These are phyloP conservation scores for Sphaceloma murrayae DNA, from an alignment of 2,329 filamentous ascomycete genomes.

Conservation along the genomic window DNA sequence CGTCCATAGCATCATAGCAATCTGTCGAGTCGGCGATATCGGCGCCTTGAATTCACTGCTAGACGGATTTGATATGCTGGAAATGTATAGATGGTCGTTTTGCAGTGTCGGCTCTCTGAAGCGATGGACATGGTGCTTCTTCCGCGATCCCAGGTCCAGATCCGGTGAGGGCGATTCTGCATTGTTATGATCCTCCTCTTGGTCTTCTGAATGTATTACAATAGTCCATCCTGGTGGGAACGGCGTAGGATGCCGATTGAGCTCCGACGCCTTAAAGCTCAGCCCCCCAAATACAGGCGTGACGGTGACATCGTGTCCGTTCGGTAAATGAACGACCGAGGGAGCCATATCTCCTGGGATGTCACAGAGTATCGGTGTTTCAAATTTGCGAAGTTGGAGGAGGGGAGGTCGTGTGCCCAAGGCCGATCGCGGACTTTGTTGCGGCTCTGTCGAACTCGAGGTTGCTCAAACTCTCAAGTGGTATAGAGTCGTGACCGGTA, in stretches of 20 bases:
- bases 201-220: constrained; percentile 62
- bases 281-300: constrained; percentile 84
- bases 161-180: constrained; percentile 22
- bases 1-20: constrained; percentile 94
- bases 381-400: constrained; percentile 1
- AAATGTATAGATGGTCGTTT: constrained; percentile 80
- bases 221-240: constrained; percentile 88
- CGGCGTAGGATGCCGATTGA: constrained; percentile 56
- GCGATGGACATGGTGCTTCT: constrained; percentile 45
- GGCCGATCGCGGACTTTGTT: constrained; percentile 1
- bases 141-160: constrained; percentile 21
- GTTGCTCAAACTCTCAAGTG: constrained; percentile 2
- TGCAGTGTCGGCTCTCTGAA: constrained; percentile 66
- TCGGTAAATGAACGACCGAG: constrained; percentile 61
- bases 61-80: constrained; percentile 76
- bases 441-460: constrained; percentile 8
- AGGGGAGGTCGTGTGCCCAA: constrained; percentile 6
- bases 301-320: constrained; percentile 75
- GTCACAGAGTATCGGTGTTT: constrained; percentile 1
- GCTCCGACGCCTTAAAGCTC: constrained; percentile 75
- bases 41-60: constrained; percentile 73
- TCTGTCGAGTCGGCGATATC: constrained; percentile 72
- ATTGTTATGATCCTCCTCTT: constrained; percentile 29
- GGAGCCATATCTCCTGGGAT: constrained; percentile 30
- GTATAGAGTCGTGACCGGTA: no score